Percentiles rank a stretch among this genome's conserved stretches.
Evolutionary conservation across 495 filamentous ascomycete species (phyloP).

Genomic region (Poronia punctata): DNA sequence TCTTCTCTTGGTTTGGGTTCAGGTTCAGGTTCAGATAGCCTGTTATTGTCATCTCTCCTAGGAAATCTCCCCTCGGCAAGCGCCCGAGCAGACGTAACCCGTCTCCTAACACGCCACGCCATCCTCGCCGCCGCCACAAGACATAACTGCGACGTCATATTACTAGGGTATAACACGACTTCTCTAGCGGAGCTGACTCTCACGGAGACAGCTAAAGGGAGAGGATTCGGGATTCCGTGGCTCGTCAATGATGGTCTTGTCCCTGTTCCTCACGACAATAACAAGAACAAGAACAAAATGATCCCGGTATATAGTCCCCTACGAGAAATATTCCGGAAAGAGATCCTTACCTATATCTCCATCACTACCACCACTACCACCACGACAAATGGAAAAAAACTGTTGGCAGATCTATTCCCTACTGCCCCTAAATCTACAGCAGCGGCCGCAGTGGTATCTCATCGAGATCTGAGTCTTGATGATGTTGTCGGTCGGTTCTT

Average conservation of each 20-base stretch:
- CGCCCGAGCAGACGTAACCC: slow-evolving; percentile 65
- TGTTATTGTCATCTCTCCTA: slow-evolving; percentile 37
- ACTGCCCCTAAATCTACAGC: slow-evolving; percentile 11
- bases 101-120: slow-evolving; percentile 61
- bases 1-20: no score
- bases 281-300: neutral
- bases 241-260: slow-evolving; percentile 65
- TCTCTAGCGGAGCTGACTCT: slow-evolving; percentile 80
- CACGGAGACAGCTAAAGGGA: slow-evolving; percentile 80
- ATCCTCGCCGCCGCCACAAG: slow-evolving; percentile 56
- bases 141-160: slow-evolving; percentile 55
- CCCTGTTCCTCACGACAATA: slow-evolving; percentile 41
- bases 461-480: slow-evolving; percentile 80
- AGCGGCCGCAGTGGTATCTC: slow-evolving; percentile 42
- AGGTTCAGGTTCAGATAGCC: no score
- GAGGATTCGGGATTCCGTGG: slow-evolving; percentile 77
- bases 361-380: slow-evolving; percentile 34
- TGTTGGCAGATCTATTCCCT: slow-evolving; percentile 46
- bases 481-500: slow-evolving; percentile 87
- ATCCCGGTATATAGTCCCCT: slow-evolving; percentile 58
- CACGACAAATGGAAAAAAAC: no score
- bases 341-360: slow-evolving; percentile 58
- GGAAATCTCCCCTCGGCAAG: slow-evolving; percentile 59
- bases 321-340: slow-evolving; percentile 74
- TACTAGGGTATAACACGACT: slow-evolving; percentile 84